These are phyloP conservation scores for Mycena sp. DNA, from an alignment of 1,284 basidiomycete species.

Conservation along the genomic window DNA sequence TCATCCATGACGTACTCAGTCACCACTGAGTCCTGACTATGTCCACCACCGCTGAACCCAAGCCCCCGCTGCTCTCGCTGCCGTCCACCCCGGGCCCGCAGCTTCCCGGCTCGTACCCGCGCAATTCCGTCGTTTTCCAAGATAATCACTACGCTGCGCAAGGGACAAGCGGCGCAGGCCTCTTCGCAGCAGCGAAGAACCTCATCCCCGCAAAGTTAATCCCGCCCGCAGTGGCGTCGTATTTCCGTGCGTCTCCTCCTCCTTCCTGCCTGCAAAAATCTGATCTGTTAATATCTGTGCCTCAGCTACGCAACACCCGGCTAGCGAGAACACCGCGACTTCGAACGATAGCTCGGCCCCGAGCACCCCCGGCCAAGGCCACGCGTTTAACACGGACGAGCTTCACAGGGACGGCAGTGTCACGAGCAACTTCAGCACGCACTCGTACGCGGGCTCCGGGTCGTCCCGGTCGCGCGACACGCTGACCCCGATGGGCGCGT, in stretches of 20 bases:
- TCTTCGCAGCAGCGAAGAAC: neutral
- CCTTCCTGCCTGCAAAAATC: neutral
- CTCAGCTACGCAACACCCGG: neutral
- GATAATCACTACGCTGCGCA: neutral
- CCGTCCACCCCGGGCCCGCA: slow-evolving; percentile 15
- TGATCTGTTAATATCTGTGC: too few species aligned
- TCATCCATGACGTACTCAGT: too few species aligned
- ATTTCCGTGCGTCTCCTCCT: slow-evolving; percentile 8
- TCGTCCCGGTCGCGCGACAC: slow-evolving; percentile 13
- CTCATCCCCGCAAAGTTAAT: too few species aligned
- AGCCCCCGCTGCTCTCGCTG: neutral
- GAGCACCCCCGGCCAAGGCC: neutral
- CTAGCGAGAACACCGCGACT: neutral
- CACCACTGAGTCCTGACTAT: too few species aligned
- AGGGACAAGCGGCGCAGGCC: neutral
- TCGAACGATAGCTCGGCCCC: neutral
- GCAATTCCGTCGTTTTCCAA: slow-evolving; percentile 22
- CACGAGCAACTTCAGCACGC: slow-evolving; percentile 16
- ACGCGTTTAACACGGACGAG: slow-evolving; percentile 2
- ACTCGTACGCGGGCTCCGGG: neutral
- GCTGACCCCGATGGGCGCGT: neutral
- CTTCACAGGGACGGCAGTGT: neutral
- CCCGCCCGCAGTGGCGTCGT: slow-evolving; percentile 1
- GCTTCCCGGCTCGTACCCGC: slow-evolving; percentile 18
- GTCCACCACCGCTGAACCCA: too few species aligned